Evolutionary conservation across 257 asterid species (phyloP).

Genomic region (Dorcoceras hygrometricum): DNA sequence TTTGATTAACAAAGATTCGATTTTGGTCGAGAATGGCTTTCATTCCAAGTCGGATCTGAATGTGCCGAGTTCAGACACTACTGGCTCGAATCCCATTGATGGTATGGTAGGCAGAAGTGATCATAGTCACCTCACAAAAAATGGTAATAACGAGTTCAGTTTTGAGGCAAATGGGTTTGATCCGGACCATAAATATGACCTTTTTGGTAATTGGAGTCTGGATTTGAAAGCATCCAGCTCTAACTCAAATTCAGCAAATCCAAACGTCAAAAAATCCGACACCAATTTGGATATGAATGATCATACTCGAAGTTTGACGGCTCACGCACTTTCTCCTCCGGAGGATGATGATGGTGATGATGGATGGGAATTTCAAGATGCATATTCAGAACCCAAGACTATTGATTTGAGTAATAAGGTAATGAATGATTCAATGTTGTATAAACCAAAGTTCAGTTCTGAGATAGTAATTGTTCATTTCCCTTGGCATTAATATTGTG

Average conservation of each 20-base stretch:
- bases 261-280: constrained; percentile 24
- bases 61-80: constrained; percentile 29
- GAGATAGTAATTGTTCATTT: constrained; percentile 16
- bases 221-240: constrained; percentile 34
- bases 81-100: constrained; percentile 29
- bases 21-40: constrained; percentile 30
- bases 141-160: constrained; percentile 30
- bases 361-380: constrained; percentile 79
- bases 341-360: constrained; percentile 44
- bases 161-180: constrained; percentile 27
- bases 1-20: constrained; percentile 20
- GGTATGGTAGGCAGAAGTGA: constrained; percentile 20
- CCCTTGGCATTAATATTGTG: constrained; percentile 17
- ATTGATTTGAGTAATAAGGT: constrained; percentile 42
- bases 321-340: constrained; percentile 18
- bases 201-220: constrained; percentile 33
- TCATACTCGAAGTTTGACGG: constrained; percentile 17
- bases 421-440: constrained; percentile 17
- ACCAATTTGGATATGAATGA: constrained; percentile 32
- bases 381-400: constrained; percentile 35
- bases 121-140: constrained; percentile 32
- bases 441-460: constrained; percentile 15
- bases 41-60: constrained; percentile 26
- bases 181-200: constrained; percentile 23
- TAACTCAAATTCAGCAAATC: constrained; percentile 19